Evolutionary conservation across 345 rosid genomes (phyloP).

Genomic region (Alliaria petiolata): DNA sequence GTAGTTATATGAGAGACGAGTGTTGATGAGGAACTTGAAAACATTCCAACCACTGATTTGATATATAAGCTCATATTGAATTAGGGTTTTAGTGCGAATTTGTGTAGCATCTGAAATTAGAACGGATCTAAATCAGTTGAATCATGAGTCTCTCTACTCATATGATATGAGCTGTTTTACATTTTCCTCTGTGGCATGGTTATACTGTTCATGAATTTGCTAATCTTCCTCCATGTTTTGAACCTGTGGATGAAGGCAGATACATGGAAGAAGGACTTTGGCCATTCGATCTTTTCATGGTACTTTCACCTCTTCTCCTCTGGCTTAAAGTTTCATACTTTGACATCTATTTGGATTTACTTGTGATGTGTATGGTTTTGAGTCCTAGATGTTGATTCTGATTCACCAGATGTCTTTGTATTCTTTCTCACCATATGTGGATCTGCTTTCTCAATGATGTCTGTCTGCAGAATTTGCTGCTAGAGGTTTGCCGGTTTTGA

Average conservation of each 20-base stretch:
- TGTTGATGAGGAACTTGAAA: background rate
- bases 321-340: background rate
- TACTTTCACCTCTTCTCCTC: slow-evolving; percentile 29
- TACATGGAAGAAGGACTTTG: slow-evolving; percentile 45
- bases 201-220: background rate
- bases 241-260: slow-evolving; percentile 96
- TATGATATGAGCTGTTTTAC: background rate
- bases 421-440: slow-evolving; percentile 6
- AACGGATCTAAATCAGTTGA: background rate
- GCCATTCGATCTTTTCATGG: slow-evolving; percentile 40
- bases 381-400: background rate
- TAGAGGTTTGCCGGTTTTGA: slow-evolving; percentile 33
- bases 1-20: background rate
- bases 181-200: background rate
- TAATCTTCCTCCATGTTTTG: slow-evolving; percentile 31
- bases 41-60: too few relatives aligned
- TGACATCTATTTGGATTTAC: too few relatives aligned
- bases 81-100: background rate
- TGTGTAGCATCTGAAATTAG: background rate
- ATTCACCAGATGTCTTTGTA: background rate
- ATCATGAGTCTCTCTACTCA: background rate
- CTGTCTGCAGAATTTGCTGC: slow-evolving; percentile 39
- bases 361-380: background rate
- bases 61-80: background rate
- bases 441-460: background rate